phyloP scores from a whole-genome alignment of 179 eudicot species.

The Silene coronaria region DNA sequence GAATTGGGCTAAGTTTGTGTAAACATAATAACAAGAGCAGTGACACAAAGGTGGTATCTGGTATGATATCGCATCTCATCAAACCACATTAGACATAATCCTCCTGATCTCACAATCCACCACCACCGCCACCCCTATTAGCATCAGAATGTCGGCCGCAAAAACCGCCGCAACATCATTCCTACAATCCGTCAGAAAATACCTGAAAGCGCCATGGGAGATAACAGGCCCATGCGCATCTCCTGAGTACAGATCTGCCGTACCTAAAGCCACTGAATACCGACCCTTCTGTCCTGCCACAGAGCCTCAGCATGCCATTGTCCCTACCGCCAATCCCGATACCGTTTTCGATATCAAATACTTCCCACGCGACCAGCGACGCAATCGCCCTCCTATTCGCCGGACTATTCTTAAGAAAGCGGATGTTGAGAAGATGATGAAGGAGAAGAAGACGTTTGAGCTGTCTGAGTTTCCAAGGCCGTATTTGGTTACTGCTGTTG shows the following conservation, averaged over 20 bases:
- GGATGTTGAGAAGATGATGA: constrained; percentile 58
- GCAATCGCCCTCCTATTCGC: constrained; percentile 66
- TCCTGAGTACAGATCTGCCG: constrained; percentile 56
- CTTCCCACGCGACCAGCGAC: constrained; percentile 72
- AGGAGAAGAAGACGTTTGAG: constrained; percentile 45
- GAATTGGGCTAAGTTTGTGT: too few species aligned
- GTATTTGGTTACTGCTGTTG: constrained; percentile 44
- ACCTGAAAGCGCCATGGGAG: constrained; percentile 78
- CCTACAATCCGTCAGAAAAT: constrained; percentile 38
- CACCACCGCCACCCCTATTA: constrained; percentile 17
- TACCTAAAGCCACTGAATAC: constrained; percentile 75
- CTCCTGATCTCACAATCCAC: constrained; percentile 13
- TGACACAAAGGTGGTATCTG: too few species aligned
- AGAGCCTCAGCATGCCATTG: constrained; percentile 37
- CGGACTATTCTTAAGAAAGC: constrained; percentile 57
- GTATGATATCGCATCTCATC: too few species aligned
- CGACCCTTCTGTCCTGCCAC: constrained; percentile 74
- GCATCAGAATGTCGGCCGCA: constrained; percentile 11
- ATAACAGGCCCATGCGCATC: constrained; percentile 66
- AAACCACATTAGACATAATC: too few species aligned
- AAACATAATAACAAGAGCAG: too few species aligned
- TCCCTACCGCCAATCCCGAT: constrained; percentile 51
- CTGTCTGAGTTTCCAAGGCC: constrained; percentile 49
- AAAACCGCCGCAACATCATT: constrained; percentile 41
- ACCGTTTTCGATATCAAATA: constrained; percentile 70